phyloP scores from a whole-genome alignment of 352 stramenopile species.

The Albugo laibachii region DNA sequence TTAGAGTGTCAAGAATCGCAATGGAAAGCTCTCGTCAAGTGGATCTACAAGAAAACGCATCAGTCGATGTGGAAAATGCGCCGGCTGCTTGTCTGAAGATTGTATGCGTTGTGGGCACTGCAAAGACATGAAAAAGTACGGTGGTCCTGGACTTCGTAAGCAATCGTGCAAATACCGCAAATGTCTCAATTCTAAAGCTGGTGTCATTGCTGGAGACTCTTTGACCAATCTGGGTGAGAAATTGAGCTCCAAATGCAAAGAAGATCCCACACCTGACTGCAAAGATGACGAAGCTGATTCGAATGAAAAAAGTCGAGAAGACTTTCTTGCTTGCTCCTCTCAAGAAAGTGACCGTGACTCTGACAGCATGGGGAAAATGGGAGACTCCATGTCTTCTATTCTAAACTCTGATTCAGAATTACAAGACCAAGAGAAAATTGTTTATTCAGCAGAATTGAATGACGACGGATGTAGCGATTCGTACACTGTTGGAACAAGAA shows the following conservation, averaged over 20 bases:
- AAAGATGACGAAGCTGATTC: slow-evolving; percentile 4
- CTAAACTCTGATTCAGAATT: not conserved
- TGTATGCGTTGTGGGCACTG: slow-evolving; percentile 77
- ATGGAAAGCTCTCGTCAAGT: not conserved
- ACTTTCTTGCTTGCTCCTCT: not conserved
- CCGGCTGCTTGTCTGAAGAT: slow-evolving; percentile 52
- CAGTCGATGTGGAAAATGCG: slow-evolving; percentile 55
- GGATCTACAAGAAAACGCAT: slow-evolving; percentile 31
- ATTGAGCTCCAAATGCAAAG: slow-evolving; percentile 10
- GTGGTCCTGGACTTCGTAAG: slow-evolving; percentile 62
- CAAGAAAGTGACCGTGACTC: not conserved
- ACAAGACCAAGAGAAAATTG: not conserved
- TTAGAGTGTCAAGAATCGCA: not conserved
- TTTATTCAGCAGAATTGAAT: not conserved
- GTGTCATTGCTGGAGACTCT: slow-evolving; percentile 16
- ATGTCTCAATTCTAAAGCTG: slow-evolving; percentile 41
- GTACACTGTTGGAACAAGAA: slow-evolving; percentile 7
- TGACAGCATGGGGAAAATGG: no score
- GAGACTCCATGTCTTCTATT: not conserved
- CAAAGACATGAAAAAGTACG: slow-evolving; percentile 83
- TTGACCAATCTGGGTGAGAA: slow-evolving; percentile 13
- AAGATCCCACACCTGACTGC: slow-evolving; percentile 5
- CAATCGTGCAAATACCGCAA: slow-evolving; percentile 78
- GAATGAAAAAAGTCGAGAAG: slow-evolving; percentile 4
- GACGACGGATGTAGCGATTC: slow-evolving; percentile 8